Percentiles rank a stretch among this genome's conserved stretches.
Evolutionary conservation across 148 eudicot genomes (phyloP).

Genomic region (Rhododendron molle): DNA sequence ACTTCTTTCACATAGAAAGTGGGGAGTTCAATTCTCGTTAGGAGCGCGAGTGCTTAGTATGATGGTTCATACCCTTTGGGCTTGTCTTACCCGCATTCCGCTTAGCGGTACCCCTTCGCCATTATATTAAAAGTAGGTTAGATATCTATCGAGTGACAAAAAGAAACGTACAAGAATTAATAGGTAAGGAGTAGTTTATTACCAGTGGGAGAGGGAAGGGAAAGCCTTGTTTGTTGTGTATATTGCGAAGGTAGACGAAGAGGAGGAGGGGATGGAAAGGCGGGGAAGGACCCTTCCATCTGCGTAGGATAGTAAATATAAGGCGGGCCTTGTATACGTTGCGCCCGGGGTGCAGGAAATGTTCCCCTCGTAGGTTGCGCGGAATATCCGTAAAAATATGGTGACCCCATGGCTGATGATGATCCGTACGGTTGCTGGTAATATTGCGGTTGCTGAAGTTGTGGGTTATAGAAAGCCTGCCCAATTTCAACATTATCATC

Average conservation of each 20-base stretch:
- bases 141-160: too few relatives aligned
- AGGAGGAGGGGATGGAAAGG: conserved; percentile 23
- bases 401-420: conserved; percentile 32
- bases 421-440: conserved; percentile 56
- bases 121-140: too few relatives aligned
- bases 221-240: conserved; percentile 17
- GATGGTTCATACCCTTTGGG: too few relatives aligned
- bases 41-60: too few relatives aligned
- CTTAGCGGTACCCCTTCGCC: fast-evolving
- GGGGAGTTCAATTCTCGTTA: too few relatives aligned
- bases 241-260: conserved; percentile 12
- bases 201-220: conserved; percentile 34
- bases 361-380: conserved; percentile 31
- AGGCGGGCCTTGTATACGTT: conserved; percentile 28
- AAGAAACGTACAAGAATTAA: background rate
- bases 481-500: background rate
- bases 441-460: conserved; percentile 55
- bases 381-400: conserved; percentile 63
- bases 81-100: too few relatives aligned
- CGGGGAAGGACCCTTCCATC: conserved; percentile 22
- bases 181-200: background rate
- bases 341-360: conserved; percentile 23
- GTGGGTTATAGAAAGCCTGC: conserved; percentile 65
- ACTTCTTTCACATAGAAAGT: too few relatives aligned
- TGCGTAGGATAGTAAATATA: conserved; percentile 42